Base-by-base conservation (phyloP, 2,329 filamentous ascomycete species). In the Talaromyces albobiverticillius region DNA sequence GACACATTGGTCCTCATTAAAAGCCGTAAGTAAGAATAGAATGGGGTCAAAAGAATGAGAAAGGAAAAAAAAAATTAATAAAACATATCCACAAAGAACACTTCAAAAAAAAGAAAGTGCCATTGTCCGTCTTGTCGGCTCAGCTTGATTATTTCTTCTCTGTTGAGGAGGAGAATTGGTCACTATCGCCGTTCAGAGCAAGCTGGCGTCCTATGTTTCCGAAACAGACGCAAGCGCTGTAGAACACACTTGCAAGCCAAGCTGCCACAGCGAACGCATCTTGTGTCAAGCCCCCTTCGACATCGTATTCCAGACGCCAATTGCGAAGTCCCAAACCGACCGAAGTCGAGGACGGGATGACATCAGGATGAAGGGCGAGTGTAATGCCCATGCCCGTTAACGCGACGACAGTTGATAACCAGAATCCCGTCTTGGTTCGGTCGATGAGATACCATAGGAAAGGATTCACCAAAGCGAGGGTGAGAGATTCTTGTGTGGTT, bases 401-500 rank as follows among this genome's bases (percentile, higher is more conserved):
- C 1, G 90, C 88, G 10, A 96, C 86, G 1, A 83, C 75, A 13
- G 86, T 79, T 0, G 90, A 91, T 53, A 96, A 81, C 31, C 94
- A 75, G 61, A 97, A 88, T 4, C 94, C 94, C 0, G 91, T 82
- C 61, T 85, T 86, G 45, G 90, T 94, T 48, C 93, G 89, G 73
- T 99, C 94, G 66, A 99, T 88, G 22, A 97, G 79, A 73, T 95
- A 99, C 94, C 94, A 99, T 16, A 99, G 77, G 9, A 94, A 88
- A 1, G 94, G 93, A 68, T 97, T 97, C 18, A 88, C 90, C 56
- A 97, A 83, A 20, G 91, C 89, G 46, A 99, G 84, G 1, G 92
- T 94, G 23, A 95, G 73, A 1, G 92, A 95, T 18, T 95, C 85
- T 72, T 99, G 94, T n/a, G 96, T 83, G 1, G 91, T 94, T 8